Percentiles rank a stretch among this genome's conserved stretches.
Evolutionary conservation across 2,329 filamentous ascomycete species (phyloP).

Genomic region (Beauveria sp.): DNA sequence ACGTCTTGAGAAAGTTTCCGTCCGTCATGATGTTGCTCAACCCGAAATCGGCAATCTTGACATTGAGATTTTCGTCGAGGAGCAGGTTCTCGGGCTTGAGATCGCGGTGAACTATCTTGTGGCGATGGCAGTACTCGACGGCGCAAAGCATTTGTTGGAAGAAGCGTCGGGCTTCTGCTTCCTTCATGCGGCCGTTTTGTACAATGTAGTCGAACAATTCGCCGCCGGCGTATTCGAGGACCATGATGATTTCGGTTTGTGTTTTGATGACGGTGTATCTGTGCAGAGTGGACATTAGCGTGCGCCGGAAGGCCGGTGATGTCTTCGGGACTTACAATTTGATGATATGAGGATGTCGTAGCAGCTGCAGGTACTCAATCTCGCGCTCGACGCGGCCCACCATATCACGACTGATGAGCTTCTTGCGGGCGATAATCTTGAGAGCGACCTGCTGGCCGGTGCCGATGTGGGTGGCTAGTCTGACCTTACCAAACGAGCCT

Average conservation of each 20-base stretch:
- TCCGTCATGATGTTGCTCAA: conserved; percentile 99
- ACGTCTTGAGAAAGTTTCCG: conserved; percentile 97
- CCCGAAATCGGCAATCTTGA: conserved; percentile 98
- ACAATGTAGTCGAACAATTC: conserved; percentile 99
- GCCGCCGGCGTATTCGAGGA: conserved; percentile 92
- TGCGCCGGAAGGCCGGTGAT: neutral
- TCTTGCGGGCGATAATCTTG: conserved; percentile 95
- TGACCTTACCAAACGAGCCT: conserved; percentile 97
- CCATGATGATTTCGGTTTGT: conserved; percentile 93
- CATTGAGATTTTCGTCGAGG: conserved; percentile 89
- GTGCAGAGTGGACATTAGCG: neutral
- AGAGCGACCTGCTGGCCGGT: conserved; percentile 93
- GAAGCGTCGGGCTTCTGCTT: conserved; percentile 89
- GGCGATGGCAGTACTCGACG: conserved; percentile 96
- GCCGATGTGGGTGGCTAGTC: conserved; percentile 85
- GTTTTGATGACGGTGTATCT: conserved; percentile 97
- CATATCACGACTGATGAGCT: conserved; percentile 96
- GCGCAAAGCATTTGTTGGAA: conserved; percentile 99
- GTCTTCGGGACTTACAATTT: conserved; percentile 60
- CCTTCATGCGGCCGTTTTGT: conserved; percentile 82
- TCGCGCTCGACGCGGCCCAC: conserved; percentile 94
- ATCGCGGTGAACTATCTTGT: conserved; percentile 98
- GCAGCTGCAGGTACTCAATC: conserved; percentile 93
- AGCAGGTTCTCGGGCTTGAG: conserved; percentile 95
- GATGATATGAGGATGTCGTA: conserved; percentile 97